Evolutionary conservation across 2,329 filamentous ascomycete species (phyloP), one percentile per base, ranked within the genome.

Genomic region (Penicillium nordicum): DNA sequence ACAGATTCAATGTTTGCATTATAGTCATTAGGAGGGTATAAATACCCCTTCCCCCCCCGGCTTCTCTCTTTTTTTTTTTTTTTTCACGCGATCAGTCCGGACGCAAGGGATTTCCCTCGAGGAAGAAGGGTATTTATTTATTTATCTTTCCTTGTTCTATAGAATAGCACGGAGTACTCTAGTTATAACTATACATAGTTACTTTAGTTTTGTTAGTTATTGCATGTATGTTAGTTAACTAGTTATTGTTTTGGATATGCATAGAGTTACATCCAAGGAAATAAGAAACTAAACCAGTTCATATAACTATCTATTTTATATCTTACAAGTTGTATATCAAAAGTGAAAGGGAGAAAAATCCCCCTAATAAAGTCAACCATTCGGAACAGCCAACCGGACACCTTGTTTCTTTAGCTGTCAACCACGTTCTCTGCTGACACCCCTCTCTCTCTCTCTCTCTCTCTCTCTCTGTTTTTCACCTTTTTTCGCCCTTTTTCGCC

Each of bases 341-440:
- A 41, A 18, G 11, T 23, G 21, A 41, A 25, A 41, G 10, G 30
- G 16, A 12, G 25, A 14, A 41, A 30, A 37, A 37, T 37, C 4
- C 34, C n/a, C 36, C 9, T 18, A 18, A 18, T 8, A 36, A 21
- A 48, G 25, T 14, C 25, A 29, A 44, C 44, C 46, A 43, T 43
- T 53, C 45, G 44, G 52, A 50, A 56, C 18, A 32, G 36, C 25
- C 41, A 53, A 52, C 36, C 50, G 36, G 42, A 14, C 21, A 32
- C 21, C 18, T 16, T 27, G 4, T 30, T 41, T 34, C 27, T 52
- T 37, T 47, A 53, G 42, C 45, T 54, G 52, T 54, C 52, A 54
- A 54, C 52, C 52, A 54, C 45, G 52, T 54, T 54, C 47, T 50
- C 40, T 50, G 48, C 48, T 55, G 32, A 32, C 40, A 38, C 48